These are phyloP conservation scores for Acacia melanoxylon DNA, from an alignment of 306 rosid genomes.

Conservation along the genomic window DNA sequence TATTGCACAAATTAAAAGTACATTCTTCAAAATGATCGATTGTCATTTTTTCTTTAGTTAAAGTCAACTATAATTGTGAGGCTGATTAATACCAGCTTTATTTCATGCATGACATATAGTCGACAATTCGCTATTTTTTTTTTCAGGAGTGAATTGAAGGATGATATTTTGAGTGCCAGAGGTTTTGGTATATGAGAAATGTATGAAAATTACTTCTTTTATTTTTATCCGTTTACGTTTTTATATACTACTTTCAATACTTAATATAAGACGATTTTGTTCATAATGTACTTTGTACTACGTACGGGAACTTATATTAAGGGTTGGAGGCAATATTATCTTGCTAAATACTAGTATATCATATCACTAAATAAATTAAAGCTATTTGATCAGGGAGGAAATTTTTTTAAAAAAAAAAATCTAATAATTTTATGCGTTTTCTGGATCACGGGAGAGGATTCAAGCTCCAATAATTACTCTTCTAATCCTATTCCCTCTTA, in stretches of 20 bases:
- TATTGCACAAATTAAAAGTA: not conserved
- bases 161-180: not conserved
- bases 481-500: too few species aligned
- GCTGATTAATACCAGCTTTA: slow-evolving; percentile 25
- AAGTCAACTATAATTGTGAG: slow-evolving; percentile 41
- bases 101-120: not conserved
- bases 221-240: not conserved
- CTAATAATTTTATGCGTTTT: not conserved
- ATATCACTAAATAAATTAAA: too few species aligned
- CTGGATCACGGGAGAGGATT: not conserved
- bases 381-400: too few species aligned
- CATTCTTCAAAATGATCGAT: slow-evolving; percentile 16
- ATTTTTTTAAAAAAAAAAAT: too few species aligned
- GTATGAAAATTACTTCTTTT: not conserved
- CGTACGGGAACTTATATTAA: too few species aligned
- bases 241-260: too few species aligned
- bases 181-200: not conserved
- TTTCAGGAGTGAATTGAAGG: not conserved
- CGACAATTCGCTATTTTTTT: not conserved
- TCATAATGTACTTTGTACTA: too few species aligned
- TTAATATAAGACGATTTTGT: too few species aligned
- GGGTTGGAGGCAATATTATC: too few species aligned
- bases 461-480: not conserved
- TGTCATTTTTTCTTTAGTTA: slow-evolving; percentile 21
- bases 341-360: too few species aligned